phyloP scores from a whole-genome alignment of 2,329 filamentous ascomycete genomes.

The Aureobasidium musti region DNA sequence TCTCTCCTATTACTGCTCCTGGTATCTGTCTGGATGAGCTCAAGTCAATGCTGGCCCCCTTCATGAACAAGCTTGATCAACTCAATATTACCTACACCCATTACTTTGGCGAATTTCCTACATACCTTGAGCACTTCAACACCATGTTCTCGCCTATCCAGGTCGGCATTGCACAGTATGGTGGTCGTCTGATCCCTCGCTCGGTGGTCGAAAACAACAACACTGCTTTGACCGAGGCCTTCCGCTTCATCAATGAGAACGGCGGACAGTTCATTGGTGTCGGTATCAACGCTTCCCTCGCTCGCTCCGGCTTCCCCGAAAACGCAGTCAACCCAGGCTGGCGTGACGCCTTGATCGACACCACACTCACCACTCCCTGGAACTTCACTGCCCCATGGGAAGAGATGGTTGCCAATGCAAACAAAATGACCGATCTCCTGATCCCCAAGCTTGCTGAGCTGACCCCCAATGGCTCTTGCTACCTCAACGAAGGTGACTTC shows the following conservation, averaged over 20 bases:
- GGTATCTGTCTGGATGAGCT: conserved; percentile 50
- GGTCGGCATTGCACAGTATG: conserved; percentile 39
- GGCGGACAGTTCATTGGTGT: conserved; percentile 45
- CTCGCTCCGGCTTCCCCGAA: conserved; percentile 40
- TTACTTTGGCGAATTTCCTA: conserved; percentile 38
- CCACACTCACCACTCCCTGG: conserved; percentile 35
- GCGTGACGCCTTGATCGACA: conserved; percentile 42
- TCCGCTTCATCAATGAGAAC: conserved; percentile 42
- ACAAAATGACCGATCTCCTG: conserved; percentile 45
- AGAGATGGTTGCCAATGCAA: conserved; percentile 43
- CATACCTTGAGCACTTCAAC: conserved; percentile 42
- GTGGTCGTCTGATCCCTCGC: conserved; percentile 42
- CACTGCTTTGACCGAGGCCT: conserved; percentile 38
- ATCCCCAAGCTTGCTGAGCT: conserved; percentile 45
- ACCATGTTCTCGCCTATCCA: conserved; percentile 39
- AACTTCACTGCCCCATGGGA: conserved; percentile 45
- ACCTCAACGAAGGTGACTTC: conserved; percentile 40
- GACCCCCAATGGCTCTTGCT: conserved; percentile 43
- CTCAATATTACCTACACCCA: conserved; percentile 42
- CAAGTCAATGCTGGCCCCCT: conserved; percentile 50
- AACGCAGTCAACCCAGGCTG: conserved; percentile 48
- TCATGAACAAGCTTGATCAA: conserved; percentile 46
- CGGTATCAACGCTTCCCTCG: conserved; percentile 44
- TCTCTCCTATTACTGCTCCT: conserved; percentile 53
- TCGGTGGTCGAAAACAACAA: conserved; percentile 40